phyloP scores from a whole-genome alignment of 768 basidiomycete species.

The Basidioascus undulatus region DNA sequence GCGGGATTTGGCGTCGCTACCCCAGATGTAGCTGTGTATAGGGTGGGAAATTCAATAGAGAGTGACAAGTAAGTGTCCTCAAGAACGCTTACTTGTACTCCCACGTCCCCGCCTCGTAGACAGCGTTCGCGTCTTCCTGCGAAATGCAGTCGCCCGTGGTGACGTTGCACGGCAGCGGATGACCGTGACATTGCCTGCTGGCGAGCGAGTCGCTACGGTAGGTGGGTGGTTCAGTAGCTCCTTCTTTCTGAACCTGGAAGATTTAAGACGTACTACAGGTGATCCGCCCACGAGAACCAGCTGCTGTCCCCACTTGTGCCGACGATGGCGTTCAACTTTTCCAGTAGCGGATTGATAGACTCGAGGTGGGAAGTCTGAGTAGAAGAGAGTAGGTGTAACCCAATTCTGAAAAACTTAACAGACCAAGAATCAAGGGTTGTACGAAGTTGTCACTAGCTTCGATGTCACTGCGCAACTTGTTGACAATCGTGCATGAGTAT shows the following conservation, averaged over 20 bases:
- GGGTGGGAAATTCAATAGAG: too few relatives aligned
- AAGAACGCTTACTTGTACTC: too few relatives aligned
- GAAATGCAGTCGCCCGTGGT: conserved; percentile 22
- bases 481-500: not conserved
- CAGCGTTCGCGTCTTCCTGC: conserved; percentile 21
- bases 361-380: conserved; percentile 26
- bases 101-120: too few relatives aligned
- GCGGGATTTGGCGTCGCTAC: too few relatives aligned
- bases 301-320: conserved; percentile 22
- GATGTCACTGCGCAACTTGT: not conserved
- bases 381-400: conserved; percentile 26
- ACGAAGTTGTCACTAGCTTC: not conserved
- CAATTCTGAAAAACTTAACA: conserved; percentile 14
- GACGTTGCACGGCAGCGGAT: conserved; percentile 25
- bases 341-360: conserved; percentile 20
- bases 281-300: conserved; percentile 29
- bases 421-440: not conserved
- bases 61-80: too few relatives aligned
- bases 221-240: not conserved
- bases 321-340: conserved; percentile 20
- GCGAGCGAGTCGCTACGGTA: conserved; percentile 23
- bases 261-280: not conserved
- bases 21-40: too few relatives aligned
- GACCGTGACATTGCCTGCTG: conserved; percentile 26
- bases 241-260: not conserved